Percentiles rank a stretch among this genome's conserved stretches.
Conservation (phyloP, 1,284 basidiomycete species). For the Garcileccinum viscosum region DNA sequence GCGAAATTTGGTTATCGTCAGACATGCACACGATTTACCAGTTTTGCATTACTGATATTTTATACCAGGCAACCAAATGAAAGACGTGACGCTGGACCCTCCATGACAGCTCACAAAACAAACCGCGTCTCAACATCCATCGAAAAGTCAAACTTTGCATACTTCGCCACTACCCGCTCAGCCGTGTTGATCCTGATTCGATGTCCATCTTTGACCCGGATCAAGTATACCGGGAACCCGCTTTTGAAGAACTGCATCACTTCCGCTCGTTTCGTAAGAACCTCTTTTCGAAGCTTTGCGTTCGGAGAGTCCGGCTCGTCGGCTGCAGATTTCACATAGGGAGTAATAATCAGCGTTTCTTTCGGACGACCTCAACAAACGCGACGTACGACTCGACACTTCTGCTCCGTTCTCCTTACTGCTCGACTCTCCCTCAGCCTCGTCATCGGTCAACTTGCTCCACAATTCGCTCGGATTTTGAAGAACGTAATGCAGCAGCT, state of each 20-base stretch:
- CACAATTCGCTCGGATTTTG: conserved; percentile 6
- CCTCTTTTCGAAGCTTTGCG: conserved; percentile 22
- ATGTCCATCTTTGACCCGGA: conserved; percentile 18
- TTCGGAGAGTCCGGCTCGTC: conserved; percentile 5
- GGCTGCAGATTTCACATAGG: conserved; percentile 1
- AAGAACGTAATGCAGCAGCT: conserved; percentile 23
- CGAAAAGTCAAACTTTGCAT: conserved; percentile 26
- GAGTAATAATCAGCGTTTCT: conserved; percentile 8
- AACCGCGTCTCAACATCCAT: conserved; percentile 23
- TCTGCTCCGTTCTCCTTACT: not conserved
- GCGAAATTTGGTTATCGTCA: too few relatives aligned
- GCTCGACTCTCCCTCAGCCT: not conserved
- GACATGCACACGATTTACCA: too few relatives aligned
- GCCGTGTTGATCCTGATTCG: conserved; percentile 27
- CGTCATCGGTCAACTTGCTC: not conserved
- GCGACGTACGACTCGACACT: conserved; percentile 10
- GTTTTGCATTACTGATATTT: too few relatives aligned
- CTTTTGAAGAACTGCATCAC: conserved; percentile 25
- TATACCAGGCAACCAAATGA: too few relatives aligned
- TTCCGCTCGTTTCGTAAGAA: conserved; percentile 23
- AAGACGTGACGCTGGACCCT: not conserved
- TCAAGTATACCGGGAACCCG: conserved; percentile 25
- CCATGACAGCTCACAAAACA: conserved; percentile 18
- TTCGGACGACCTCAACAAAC: not conserved
- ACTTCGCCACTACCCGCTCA: conserved; percentile 15